Evolutionary conservation across 2,329 filamentous ascomycete genomes (phyloP).

Genomic region (Botryotinia calthae): DNA sequence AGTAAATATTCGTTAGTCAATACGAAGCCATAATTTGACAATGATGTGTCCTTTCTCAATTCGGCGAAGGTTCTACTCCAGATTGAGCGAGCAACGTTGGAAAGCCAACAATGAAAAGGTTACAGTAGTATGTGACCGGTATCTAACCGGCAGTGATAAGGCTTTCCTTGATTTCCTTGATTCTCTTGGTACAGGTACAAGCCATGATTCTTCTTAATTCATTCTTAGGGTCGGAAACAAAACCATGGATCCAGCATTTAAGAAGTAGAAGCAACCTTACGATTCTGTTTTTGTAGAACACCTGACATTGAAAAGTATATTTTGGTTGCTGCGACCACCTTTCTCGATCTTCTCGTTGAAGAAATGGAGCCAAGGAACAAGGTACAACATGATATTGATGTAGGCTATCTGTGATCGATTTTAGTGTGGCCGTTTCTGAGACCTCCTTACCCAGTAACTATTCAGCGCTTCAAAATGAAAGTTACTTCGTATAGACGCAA

Average conservation of each 20-base stretch:
- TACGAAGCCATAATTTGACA: neutral
- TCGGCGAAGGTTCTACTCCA: neutral
- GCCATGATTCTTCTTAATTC: neutral
- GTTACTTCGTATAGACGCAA: conserved; percentile 21
- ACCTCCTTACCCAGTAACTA: neutral
- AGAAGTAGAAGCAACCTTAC: neutral
- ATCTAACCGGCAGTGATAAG: conserved; percentile 10
- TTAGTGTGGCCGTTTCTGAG: conserved; percentile 15
- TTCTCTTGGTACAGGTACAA: neutral
- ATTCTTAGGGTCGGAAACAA: neutral
- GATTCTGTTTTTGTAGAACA: neutral
- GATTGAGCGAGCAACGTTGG: conserved; percentile 2
- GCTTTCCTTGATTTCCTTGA: neutral
- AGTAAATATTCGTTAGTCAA: neutral
- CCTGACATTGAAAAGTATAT: neutral
- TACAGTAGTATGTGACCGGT: conserved; percentile 7
- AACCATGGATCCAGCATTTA: neutral
- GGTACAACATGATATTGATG: conserved; percentile 14
- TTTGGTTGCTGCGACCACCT: neutral
- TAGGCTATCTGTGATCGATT: conserved; percentile 11
- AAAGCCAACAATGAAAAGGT: neutral
- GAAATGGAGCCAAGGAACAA: neutral
- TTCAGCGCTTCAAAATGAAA: conserved; percentile 20
- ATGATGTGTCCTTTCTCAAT: conserved; percentile 10
- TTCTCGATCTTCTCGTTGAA: conserved; percentile 4